phyloP scores from a whole-genome alignment of 257 asterid genomes.

The Primulina tabacum region DNA sequence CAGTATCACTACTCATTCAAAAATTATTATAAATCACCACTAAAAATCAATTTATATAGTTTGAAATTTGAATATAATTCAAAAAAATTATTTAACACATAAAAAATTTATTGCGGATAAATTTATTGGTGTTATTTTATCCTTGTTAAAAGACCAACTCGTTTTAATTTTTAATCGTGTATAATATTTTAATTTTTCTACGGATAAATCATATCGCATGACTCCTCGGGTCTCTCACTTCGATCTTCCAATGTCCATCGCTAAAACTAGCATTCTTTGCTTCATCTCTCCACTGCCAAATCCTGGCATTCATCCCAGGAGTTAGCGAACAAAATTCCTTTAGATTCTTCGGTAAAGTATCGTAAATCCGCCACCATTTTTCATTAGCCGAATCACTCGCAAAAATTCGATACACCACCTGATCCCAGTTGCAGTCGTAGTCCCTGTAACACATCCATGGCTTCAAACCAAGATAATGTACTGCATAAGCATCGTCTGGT shows the following conservation, averaged over 20 bases:
- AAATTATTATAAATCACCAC: too few relatives aligned
- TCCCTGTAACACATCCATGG: conserved; percentile 77
- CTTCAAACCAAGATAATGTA: conserved; percentile 76
- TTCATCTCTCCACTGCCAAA: conserved; percentile 27
- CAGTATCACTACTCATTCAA: too few relatives aligned
- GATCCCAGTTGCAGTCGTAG: conserved; percentile 82
- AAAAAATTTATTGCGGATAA: too few relatives aligned
- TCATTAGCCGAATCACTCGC: conserved; percentile 65
- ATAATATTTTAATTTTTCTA: too few relatives aligned
- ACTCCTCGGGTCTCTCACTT: conserved; percentile 48
- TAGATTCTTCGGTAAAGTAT: conserved; percentile 47
- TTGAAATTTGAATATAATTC: too few relatives aligned
- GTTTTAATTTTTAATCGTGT: too few relatives aligned
- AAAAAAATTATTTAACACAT: too few relatives aligned
- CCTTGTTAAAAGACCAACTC: too few relatives aligned
- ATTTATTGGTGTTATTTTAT: too few relatives aligned
- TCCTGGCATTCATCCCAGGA: conserved; percentile 33
- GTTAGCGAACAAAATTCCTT: conserved; percentile 43
- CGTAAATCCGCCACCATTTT: conserved; percentile 62
- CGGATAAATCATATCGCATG: background rate
- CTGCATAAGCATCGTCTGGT: conserved; percentile 21
- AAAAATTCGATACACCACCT: conserved; percentile 20
- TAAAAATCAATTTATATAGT: too few relatives aligned
- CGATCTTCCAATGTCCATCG: conserved; percentile 61
- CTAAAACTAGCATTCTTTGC: conserved; percentile 40